A percentile compares a stretch with the other conserved stretches of the same genome.
Evolutionary conservation across 306 rosid genomes (phyloP).

Genomic region (Pterocarpus santalinus): DNA sequence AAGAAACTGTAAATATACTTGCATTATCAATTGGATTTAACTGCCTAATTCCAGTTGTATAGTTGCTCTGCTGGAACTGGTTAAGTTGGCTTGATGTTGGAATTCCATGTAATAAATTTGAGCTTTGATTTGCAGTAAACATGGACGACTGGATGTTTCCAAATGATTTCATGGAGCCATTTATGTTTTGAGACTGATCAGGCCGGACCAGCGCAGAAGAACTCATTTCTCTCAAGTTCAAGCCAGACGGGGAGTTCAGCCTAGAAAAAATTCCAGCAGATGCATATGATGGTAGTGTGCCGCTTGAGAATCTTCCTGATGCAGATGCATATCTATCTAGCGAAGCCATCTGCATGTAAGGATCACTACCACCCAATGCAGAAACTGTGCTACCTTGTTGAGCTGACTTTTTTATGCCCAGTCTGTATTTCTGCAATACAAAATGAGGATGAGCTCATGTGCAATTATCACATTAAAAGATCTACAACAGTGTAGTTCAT

Average conservation of each 20-base stretch:
- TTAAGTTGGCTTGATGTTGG: slow-evolving; percentile 53
- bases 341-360: slow-evolving; percentile 57
- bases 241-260: slow-evolving; percentile 60
- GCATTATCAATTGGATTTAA: slow-evolving; percentile 50
- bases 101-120: slow-evolving; percentile 51
- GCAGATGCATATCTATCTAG: slow-evolving; percentile 63
- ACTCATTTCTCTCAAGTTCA: slow-evolving; percentile 59
- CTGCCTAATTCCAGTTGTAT: slow-evolving; percentile 45
- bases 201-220: slow-evolving; percentile 59
- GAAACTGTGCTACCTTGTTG: slow-evolving; percentile 58
- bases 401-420: slow-evolving; percentile 60
- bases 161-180: slow-evolving; percentile 42
- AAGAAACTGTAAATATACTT: slow-evolving; percentile 46
- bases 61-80: slow-evolving; percentile 60
- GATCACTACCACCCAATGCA: slow-evolving; percentile 56
- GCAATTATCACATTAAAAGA: neutral
- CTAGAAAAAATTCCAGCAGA: slow-evolving; percentile 60
- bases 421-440: slow-evolving; percentile 74
- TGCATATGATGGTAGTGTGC: slow-evolving; percentile 59
- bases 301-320: slow-evolving; percentile 55
- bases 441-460: slow-evolving; percentile 31
- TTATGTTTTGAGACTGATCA: slow-evolving; percentile 54
- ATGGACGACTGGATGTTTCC: slow-evolving; percentile 53
- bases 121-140: slow-evolving; percentile 59
- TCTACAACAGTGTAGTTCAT: neutral